Evolutionary conservation across 345 rosid species (phyloP).

Genomic region (Salix viminalis): DNA sequence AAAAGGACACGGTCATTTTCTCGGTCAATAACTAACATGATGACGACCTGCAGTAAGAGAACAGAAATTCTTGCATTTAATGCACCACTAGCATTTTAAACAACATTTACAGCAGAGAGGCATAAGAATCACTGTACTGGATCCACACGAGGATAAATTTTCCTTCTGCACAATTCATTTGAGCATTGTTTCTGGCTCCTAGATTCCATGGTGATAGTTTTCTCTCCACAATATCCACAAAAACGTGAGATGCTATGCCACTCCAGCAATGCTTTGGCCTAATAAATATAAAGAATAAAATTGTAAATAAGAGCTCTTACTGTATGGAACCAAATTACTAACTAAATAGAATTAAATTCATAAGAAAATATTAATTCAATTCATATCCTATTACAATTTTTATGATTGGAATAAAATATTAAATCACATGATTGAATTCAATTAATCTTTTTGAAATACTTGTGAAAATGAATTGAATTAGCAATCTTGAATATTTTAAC

Average conservation of each 20-base stretch:
- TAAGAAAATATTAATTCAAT: no score
- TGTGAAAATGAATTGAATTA: no score
- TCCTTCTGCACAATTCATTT: slow-evolving; percentile 54
- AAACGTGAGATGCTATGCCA: slow-evolving; percentile 67
- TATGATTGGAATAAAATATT: no score
- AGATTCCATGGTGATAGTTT: slow-evolving; percentile 68
- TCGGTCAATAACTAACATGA: slow-evolving; percentile 86
- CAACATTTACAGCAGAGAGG: neutral
- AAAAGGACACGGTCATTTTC: slow-evolving; percentile 80
- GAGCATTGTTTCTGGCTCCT: slow-evolving; percentile 76
- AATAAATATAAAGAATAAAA: neutral
- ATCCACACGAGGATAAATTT: slow-evolving; percentile 86
- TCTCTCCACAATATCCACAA: slow-evolving; percentile 79
- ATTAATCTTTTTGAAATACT: no score
- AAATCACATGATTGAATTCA: no score
- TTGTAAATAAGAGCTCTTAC: neutral
- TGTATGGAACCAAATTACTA: no score
- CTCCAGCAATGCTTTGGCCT: slow-evolving; percentile 88
- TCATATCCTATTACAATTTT: no score
- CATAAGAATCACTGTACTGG: slow-evolving; percentile 43
- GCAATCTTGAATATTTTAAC: no score
- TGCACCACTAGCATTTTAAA: slow-evolving; percentile 5
- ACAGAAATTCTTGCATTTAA: neutral
- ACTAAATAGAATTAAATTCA: no score
- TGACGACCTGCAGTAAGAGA: slow-evolving; percentile 62